Conservation (phyloP, 2,329 filamentous ascomycete genomes). For the Aspergillus floridensis region DNA sequence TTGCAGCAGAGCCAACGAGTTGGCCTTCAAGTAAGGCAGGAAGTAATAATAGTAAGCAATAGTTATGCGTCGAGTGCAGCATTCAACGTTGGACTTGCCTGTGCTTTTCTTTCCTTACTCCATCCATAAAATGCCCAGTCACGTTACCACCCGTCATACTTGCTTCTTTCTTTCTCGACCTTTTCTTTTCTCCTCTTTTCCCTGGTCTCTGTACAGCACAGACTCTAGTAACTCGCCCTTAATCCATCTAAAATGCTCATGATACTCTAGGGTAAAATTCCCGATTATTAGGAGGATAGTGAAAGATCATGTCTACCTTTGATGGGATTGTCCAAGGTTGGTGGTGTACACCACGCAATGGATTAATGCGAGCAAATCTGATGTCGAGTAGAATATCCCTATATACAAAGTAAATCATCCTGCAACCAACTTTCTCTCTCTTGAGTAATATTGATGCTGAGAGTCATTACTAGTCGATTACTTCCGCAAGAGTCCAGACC, state of each 20-base stretch:
- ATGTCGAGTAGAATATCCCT: conserved; percentile 64
- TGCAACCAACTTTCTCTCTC: conserved; percentile 1
- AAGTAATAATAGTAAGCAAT: neutral
- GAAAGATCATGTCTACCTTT: conserved; percentile 68
- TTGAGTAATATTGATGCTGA: conserved; percentile 15
- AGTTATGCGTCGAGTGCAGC: neutral
- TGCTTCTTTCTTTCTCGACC: neutral
- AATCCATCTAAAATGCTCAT: neutral
- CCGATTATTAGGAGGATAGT: no score
- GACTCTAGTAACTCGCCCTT: neutral
- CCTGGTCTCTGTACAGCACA: neutral
- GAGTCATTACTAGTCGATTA: conserved; percentile 65
- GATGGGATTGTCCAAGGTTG: conserved; percentile 58
- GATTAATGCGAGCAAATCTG: conserved; percentile 7
- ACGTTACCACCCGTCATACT: neutral
- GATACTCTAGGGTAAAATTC: no score
- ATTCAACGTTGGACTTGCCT: no score
- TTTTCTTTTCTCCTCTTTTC: neutral
- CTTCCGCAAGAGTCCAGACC: conserved; percentile 61
- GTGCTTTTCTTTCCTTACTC: no score
- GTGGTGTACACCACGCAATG: neutral
- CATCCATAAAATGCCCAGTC: neutral
- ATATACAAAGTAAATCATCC: conserved; percentile 60
- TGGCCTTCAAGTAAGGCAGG: neutral
- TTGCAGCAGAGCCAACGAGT: neutral